Percentiles rank a stretch among this genome's conserved stretches.
Conservation (phyloP, 495 filamentous ascomycete species). For the Lophiostoma macrostomum region DNA sequence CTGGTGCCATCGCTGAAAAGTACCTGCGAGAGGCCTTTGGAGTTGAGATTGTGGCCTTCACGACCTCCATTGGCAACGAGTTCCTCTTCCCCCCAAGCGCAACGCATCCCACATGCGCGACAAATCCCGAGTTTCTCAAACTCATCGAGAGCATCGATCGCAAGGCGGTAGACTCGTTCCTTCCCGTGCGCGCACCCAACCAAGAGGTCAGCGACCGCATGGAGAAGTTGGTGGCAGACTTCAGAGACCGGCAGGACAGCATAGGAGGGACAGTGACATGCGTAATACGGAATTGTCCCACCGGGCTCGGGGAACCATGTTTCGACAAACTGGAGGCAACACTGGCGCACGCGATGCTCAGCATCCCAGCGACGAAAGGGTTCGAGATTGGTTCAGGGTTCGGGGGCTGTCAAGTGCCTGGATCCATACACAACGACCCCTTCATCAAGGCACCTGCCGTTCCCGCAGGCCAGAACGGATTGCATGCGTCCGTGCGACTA, state of each 20-base stretch:
- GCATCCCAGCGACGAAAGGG: constrained; percentile 93
- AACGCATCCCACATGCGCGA: constrained; percentile 66
- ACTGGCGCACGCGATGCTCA: constrained; percentile 94
- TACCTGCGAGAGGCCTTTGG: constrained; percentile 77
- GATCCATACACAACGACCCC: constrained; percentile 89
- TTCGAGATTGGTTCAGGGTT: constrained; percentile 97
- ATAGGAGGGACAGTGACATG: constrained; percentile 96
- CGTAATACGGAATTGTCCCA: constrained; percentile 86
- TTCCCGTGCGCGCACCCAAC: constrained; percentile 85
- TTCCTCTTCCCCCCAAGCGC: constrained; percentile 80
- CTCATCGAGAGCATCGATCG: constrained; percentile 73
- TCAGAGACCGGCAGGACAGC: constrained; percentile 78
- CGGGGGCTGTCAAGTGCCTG: constrained; percentile 79
- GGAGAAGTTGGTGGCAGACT: constrained; percentile 75
- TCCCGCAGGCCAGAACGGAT: constrained; percentile 16
- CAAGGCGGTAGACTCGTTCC: constrained; percentile 73
- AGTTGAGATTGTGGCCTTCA: constrained; percentile 89
- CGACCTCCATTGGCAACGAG: constrained; percentile 77
- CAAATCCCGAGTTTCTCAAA: constrained; percentile 80
- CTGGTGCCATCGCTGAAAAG: constrained; percentile 94
- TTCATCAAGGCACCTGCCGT: constrained; percentile 61
- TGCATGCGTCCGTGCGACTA: constrained; percentile 22
- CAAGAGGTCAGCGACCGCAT: constrained; percentile 62
- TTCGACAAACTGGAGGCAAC: constrained; percentile 96
- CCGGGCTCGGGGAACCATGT: constrained; percentile 86